These are phyloP conservation scores for Voacanga thouarsii DNA, from an alignment of 257 asterid genomes.

Conservation along the genomic window DNA sequence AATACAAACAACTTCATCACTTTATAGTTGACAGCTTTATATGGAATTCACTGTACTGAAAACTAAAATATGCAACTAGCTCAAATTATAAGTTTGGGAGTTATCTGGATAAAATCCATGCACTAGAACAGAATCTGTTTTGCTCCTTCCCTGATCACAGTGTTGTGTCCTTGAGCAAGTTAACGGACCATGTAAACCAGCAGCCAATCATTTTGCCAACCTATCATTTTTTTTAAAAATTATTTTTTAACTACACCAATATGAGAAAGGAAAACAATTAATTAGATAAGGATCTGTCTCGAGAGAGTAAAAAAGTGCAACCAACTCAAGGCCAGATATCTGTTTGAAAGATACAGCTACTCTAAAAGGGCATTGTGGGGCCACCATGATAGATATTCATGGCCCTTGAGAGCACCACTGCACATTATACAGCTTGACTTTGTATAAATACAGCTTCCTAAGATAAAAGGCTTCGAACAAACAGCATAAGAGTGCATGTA, in stretches of 20 bases:
- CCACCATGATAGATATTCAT: background rate
- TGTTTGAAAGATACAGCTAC: background rate
- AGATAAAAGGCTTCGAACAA: background rate
- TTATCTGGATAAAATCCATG: background rate
- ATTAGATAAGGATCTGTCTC: background rate
- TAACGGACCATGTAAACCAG: background rate
- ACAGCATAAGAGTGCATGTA: background rate
- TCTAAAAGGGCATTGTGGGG: background rate
- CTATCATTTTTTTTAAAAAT: background rate
- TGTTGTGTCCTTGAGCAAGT: background rate
- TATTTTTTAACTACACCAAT: background rate
- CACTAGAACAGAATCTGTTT: background rate
- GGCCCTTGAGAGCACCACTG: background rate
- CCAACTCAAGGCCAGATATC: background rate
- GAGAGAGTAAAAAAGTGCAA: background rate
- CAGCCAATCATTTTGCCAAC: background rate
- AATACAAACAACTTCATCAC: background rate
- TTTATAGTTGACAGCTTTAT: background rate
- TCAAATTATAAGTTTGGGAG: background rate
- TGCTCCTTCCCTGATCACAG: background rate
- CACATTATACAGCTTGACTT: constrained; percentile 3
- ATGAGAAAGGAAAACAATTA: background rate
- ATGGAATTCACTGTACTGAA: background rate
- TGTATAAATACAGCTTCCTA: background rate
- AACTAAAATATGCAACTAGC: background rate